phyloP scores from a whole-genome alignment of 2,329 filamentous ascomycete genomes.

The Aspergillus texensis region DNA sequence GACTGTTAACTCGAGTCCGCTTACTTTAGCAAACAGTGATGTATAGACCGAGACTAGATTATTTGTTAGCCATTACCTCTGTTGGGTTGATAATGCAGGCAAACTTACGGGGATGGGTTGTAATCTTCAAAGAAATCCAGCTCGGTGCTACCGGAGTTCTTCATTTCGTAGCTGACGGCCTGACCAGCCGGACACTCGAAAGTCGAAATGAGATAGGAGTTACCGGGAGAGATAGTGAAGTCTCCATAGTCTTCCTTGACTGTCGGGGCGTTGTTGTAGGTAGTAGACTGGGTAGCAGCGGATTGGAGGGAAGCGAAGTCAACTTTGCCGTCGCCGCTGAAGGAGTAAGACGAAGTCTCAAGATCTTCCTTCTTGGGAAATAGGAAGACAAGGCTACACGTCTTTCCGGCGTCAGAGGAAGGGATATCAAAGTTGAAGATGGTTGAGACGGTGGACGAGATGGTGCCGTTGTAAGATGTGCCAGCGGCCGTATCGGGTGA shows the following conservation, averaged over 20 bases:
- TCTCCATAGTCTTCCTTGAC: constrained; percentile 49
- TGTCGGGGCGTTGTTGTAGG: constrained; percentile 56
- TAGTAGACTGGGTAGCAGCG: constrained; percentile 53
- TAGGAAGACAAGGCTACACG: constrained; percentile 67
- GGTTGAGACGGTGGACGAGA: constrained; percentile 56
- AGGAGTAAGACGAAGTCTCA: constrained; percentile 61
- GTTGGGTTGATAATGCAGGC: background rate
- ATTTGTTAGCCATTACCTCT: constrained; percentile 12
- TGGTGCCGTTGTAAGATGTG: constrained; percentile 58
- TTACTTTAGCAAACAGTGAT: constrained; percentile 44
- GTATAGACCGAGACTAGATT: constrained; percentile 42
- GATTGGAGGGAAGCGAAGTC: constrained; percentile 55
- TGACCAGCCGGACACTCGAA: constrained; percentile 59
- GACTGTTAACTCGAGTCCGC: constrained; percentile 5
- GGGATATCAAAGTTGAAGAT: constrained; percentile 74
- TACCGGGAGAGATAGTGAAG: constrained; percentile 55
- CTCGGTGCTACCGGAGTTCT: constrained; percentile 51
- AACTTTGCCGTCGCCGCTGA: constrained; percentile 57
- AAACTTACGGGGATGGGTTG: constrained; percentile 53
- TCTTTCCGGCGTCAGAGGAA: constrained; percentile 55
- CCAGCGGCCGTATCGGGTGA: constrained; percentile 57
- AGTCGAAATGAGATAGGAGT: constrained; percentile 56
- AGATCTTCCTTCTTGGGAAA: constrained; percentile 61
- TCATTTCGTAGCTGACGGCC: constrained; percentile 57
- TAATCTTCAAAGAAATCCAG: constrained; percentile 68